Percentiles rank a stretch among this genome's conserved stretches.
These are phyloP conservation scores for Pseudopithomyces maydicus DNA, from an alignment of 2,329 filamentous ascomycete genomes.

Conservation along the genomic window DNA sequence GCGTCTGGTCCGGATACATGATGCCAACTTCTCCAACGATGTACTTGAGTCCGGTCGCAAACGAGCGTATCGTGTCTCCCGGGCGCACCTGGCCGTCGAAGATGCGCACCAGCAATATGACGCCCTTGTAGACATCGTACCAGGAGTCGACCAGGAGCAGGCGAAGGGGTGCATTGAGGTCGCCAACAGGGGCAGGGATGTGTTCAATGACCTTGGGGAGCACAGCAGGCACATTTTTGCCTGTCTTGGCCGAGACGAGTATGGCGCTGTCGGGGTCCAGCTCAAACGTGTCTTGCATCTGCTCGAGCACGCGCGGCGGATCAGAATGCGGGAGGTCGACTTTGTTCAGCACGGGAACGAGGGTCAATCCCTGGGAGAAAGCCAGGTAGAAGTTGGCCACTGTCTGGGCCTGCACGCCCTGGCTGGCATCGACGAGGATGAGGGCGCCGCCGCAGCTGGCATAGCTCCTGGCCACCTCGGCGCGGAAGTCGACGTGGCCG, in stretches of 20 bases:
- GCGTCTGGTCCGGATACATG: conserved; percentile 86
- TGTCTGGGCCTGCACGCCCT: conserved; percentile 96
- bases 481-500: conserved; percentile 96
- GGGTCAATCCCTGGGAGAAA: conserved; percentile 83
- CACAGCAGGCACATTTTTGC: conserved; percentile 81
- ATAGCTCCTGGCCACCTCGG: conserved; percentile 94
- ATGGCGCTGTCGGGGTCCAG: conserved; percentile 76
- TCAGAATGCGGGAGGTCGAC: conserved; percentile 92
- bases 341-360: conserved; percentile 96
- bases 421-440: conserved; percentile 91
- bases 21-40: conserved; percentile 96
- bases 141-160: conserved; percentile 95
- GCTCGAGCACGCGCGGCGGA: conserved; percentile 80
- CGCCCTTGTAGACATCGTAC: conserved; percentile 96
- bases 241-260: conserved; percentile 91
- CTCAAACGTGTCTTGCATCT: conserved; percentile 87
- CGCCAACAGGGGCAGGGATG: conserved; percentile 80
- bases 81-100: conserved; percentile 86
- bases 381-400: conserved; percentile 98
- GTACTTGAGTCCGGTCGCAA: conserved; percentile 88
- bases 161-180: conserved; percentile 73
- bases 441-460: conserved; percentile 93
- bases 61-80: conserved; percentile 84
- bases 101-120: conserved; percentile 85
- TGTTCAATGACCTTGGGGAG: conserved; percentile 84